A percentile compares a stretch with the other conserved stretches of the same genome.
These are phyloP conservation scores for Aspergillus terreus DNA, from an alignment of 2,329 filamentous ascomycete species.

Conservation along the genomic window DNA sequence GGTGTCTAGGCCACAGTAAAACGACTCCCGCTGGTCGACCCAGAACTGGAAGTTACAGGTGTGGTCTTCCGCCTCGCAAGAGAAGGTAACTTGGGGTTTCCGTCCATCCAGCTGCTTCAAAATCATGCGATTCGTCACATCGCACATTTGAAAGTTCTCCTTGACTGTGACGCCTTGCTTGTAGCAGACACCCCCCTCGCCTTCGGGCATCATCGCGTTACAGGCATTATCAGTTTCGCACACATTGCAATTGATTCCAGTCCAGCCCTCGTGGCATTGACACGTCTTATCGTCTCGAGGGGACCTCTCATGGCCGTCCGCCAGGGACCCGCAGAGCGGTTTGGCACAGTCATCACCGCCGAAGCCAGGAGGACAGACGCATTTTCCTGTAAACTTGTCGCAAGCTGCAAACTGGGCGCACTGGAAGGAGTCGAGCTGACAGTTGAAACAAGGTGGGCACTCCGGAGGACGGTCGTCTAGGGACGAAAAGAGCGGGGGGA, in stretches of 20 bases:
- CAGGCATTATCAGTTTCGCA: slow-evolving; percentile 82
- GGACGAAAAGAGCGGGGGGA: slow-evolving; percentile 65
- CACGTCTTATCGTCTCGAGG: slow-evolving; percentile 70
- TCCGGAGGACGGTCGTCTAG: slow-evolving; percentile 65
- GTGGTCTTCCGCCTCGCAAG: slow-evolving; percentile 69
- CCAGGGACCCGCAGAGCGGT: slow-evolving; percentile 86
- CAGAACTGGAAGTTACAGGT: slow-evolving; percentile 98
- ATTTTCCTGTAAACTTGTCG: slow-evolving; percentile 87
- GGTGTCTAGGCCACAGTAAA: slow-evolving; percentile 85
- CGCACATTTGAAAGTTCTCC: slow-evolving; percentile 96
- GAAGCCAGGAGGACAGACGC: slow-evolving; percentile 85
- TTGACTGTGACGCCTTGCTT: slow-evolving; percentile 85
- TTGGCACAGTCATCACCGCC: slow-evolving; percentile 90
- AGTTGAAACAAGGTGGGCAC: slow-evolving; percentile 77
- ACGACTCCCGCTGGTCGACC: slow-evolving; percentile 91
- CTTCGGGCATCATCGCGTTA: slow-evolving; percentile 79
- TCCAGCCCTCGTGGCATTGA: slow-evolving; percentile 89
- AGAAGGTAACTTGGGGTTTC: slow-evolving; percentile 91
- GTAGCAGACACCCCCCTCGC: slow-evolving; percentile 84
- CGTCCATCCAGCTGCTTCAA: slow-evolving; percentile 77
- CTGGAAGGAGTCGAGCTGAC: slow-evolving; percentile 84
- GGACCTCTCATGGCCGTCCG: slow-evolving; percentile 73
- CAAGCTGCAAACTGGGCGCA: slow-evolving; percentile 90
- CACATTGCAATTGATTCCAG: slow-evolving; percentile 96
- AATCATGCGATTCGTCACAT: slow-evolving; percentile 95